Evolutionary conservation across 202 grass and related monocot species (phyloP).

Genomic region (Setaria viridis): DNA sequence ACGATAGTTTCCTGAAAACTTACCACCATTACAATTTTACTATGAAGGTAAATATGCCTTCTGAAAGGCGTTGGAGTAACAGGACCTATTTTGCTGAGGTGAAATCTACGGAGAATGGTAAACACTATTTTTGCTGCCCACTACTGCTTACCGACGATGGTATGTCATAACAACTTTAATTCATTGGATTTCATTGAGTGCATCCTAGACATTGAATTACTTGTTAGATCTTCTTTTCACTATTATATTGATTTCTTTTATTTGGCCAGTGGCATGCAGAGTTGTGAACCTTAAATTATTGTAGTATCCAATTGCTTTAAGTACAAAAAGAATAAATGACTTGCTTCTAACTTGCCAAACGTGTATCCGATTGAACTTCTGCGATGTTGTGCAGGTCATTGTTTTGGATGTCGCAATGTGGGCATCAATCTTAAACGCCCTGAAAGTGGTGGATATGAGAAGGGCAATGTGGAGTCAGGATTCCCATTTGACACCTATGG

Average conservation of each 20-base stretch:
- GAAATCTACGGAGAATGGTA: neutral
- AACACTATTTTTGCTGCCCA: slow-evolving; percentile 11
- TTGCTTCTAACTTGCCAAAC: neutral
- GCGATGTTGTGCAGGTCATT: neutral
- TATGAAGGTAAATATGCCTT: neutral
- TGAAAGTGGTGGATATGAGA: slow-evolving; percentile 13
- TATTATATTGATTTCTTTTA: neutral
- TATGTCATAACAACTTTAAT: neutral
- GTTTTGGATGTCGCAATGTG: neutral
- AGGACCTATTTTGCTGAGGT: neutral
- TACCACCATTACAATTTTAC: neutral
- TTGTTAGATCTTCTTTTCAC: neutral
- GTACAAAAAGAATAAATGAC: neutral
- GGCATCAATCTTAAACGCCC: neutral
- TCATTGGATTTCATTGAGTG: neutral
- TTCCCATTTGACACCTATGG: slow-evolving; percentile 21
- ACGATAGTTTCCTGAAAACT: neutral
- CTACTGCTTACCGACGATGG: slow-evolving; percentile 17
- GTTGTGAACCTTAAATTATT: neutral
- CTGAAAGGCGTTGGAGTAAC: neutral
- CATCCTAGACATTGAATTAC: no score
- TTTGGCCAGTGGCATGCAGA: neutral
- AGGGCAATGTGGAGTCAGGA: slow-evolving; percentile 19
- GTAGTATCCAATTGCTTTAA: neutral
- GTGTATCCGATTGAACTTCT: neutral